Evolutionary conservation across 768 basidiomycete genomes (phyloP).

Genomic region (Lactarius akahatsu): DNA sequence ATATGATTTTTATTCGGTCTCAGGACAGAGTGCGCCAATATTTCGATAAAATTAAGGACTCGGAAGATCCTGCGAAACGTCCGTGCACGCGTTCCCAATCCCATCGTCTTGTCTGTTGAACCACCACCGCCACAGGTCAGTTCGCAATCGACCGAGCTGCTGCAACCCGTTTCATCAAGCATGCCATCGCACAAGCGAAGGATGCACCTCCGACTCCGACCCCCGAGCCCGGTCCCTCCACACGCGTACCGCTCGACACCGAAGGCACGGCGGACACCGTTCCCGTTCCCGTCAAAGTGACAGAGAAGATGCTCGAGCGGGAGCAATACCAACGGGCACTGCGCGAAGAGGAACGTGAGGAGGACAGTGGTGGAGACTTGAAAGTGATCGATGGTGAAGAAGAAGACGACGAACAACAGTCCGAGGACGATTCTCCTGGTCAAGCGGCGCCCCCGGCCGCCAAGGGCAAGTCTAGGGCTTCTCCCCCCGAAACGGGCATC

Average conservation of each 20-base stretch:
- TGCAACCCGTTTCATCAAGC: constrained; percentile 79
- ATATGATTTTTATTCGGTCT: not conserved
- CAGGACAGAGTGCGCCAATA: constrained; percentile 77
- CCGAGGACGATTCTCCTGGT: not conserved
- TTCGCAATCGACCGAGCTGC: constrained; percentile 71
- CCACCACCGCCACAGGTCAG: constrained; percentile 36
- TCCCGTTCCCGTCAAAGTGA: constrained; percentile 54
- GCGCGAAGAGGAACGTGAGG: constrained; percentile 43
- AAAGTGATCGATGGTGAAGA: constrained; percentile 40
- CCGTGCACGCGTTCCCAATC: constrained; percentile 29
- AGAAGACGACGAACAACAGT: not conserved
- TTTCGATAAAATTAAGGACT: constrained; percentile 77
- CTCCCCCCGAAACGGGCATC: constrained; percentile 7
- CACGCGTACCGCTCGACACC: constrained; percentile 26
- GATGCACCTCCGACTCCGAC: constrained; percentile 10
- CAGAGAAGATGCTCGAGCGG: constrained; percentile 71
- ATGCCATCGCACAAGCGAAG: constrained; percentile 69
- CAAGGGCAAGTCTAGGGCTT: constrained; percentile 33
- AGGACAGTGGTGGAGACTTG: constrained; percentile 36
- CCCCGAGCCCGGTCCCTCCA: constrained; percentile 27
- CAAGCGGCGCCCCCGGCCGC: not conserved
- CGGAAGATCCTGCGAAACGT: constrained; percentile 68
- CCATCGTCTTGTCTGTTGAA: constrained; percentile 1
- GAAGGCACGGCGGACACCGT: constrained; percentile 18
- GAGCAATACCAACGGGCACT: constrained; percentile 60